Evolutionary conservation across 208 protist species (phyloP).

Genomic region (Novymonas esmeraldas): DNA sequence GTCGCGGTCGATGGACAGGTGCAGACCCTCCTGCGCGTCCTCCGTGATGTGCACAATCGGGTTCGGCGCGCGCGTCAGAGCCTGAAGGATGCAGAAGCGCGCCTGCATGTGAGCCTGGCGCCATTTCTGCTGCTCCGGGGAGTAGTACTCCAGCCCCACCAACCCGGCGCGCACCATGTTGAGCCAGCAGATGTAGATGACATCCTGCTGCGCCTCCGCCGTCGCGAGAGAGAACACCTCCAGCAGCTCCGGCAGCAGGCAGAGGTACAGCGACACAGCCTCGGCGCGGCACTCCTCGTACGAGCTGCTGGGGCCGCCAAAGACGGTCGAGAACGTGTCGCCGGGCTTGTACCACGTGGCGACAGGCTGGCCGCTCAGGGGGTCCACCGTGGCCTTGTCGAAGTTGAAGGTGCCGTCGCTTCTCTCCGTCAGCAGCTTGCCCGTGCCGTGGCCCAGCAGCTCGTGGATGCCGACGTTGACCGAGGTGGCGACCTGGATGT

Average conservation of each 20-base stretch:
- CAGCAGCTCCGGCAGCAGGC: conserved; percentile 59
- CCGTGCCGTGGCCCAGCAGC: conserved; percentile 93
- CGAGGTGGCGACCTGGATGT: conserved; percentile 65
- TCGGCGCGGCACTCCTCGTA: conserved; percentile 94
- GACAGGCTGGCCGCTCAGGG: conserved; percentile 71
- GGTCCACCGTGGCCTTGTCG: conserved; percentile 60
- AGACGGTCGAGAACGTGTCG: conserved; percentile 88
- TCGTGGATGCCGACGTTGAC: conserved; percentile 95
- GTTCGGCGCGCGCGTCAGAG: conserved; percentile 60
- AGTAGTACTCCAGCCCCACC: conserved; percentile 90
- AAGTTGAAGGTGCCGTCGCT: conserved; percentile 86
- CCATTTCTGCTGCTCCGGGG: conserved; percentile 83
- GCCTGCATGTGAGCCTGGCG: conserved; percentile 93
- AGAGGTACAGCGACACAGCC: conserved; percentile 89
- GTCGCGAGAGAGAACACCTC: conserved; percentile 57
- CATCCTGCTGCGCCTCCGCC: conserved; percentile 40
- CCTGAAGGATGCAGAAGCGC: conserved; percentile 88
- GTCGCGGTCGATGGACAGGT: conserved; percentile 65
- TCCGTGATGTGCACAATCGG: conserved; percentile 60
- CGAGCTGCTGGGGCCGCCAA: conserved; percentile 66
- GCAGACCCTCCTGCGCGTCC: conserved; percentile 57
- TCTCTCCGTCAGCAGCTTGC: conserved; percentile 76
- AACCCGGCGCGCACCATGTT: conserved; percentile 93
- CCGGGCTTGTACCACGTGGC: conserved; percentile 85
- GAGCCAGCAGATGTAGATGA: conserved; percentile 90